Conservation (phyloP, 2,329 filamentous ascomycete genomes). For the Torrubiella hemipterigena region DNA sequence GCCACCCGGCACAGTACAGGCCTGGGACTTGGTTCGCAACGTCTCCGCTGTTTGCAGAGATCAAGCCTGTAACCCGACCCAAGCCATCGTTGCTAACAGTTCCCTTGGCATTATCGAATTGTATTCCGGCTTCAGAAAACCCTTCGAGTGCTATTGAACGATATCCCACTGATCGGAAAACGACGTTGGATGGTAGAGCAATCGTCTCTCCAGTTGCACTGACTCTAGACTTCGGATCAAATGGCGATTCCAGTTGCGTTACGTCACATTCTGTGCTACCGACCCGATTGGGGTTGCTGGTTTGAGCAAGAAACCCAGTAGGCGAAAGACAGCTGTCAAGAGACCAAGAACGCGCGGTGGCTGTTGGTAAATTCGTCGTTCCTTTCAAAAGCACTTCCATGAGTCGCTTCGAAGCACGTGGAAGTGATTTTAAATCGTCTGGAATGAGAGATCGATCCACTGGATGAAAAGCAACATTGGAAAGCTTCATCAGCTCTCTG, state of each 20-base stretch:
- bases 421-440: conserved; percentile 52
- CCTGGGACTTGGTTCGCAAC: conserved; percentile 43
- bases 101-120: conserved; percentile 64
- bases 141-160: conserved; percentile 68
- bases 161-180: conserved; percentile 94
- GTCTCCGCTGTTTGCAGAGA: conserved; percentile 14
- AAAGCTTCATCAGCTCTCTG: conserved; percentile 73
- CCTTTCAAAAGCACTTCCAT: conserved; percentile 75
- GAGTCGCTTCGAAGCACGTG: conserved; percentile 63
- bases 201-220: conserved; percentile 35
- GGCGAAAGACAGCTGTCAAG: conserved; percentile 80
- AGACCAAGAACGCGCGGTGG: conserved; percentile 60
- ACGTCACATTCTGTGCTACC: conserved; percentile 56
- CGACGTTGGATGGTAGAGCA: conserved; percentile 53
- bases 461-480: conserved; percentile 58
- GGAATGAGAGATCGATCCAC: conserved; percentile 58
- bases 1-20: conserved; percentile 91
- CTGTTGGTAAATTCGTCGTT: conserved; percentile 35
- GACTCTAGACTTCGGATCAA: conserved; percentile 37
- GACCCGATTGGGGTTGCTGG: conserved; percentile 34
- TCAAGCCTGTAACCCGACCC: conserved; percentile 51
- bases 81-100: conserved; percentile 72
- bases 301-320: conserved; percentile 46
- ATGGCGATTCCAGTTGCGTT: conserved; percentile 42
- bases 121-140: conserved; percentile 59